Conservation (phyloP, 2,329 filamentous ascomycete species). For the Trichoderma oligosporum region DNA sequence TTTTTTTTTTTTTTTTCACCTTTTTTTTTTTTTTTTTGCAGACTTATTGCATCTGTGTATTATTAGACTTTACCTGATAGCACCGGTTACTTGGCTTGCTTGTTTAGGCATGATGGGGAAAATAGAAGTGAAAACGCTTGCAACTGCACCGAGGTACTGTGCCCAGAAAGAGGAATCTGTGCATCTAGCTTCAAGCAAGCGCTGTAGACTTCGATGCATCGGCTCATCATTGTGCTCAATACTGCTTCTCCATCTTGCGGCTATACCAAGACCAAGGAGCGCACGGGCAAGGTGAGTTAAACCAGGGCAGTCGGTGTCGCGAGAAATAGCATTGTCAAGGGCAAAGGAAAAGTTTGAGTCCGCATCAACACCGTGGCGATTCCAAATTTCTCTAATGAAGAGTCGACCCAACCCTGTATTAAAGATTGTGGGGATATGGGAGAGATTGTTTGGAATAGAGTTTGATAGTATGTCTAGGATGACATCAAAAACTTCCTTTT, state of each 20-base stretch:
- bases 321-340: constrained; percentile 67
- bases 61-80: constrained; percentile 37
- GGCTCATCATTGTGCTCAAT: constrained; percentile 47
- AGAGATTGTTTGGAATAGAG: constrained; percentile 41
- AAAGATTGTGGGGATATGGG: constrained; percentile 43
- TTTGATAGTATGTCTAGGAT: constrained; percentile 38
- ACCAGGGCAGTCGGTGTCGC: constrained; percentile 66
- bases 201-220: constrained; percentile 42
- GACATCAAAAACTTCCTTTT: constrained; percentile 34
- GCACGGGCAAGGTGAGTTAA: constrained; percentile 69
- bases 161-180: constrained; percentile 49
- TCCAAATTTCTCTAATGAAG: constrained; percentile 51
- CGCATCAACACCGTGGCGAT: constrained; percentile 44
- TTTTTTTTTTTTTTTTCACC: too few relatives aligned
- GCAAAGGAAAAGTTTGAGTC: constrained; percentile 62
- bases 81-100: constrained; percentile 32
- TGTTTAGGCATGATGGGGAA: constrained; percentile 41
- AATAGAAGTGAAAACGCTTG: constrained; percentile 41
- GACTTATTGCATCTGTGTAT: background rate
- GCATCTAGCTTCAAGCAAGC: constrained; percentile 38
- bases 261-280: constrained; percentile 66
- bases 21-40: too few relatives aligned
- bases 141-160: constrained; percentile 49
- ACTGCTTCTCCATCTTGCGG: constrained; percentile 68
- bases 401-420: constrained; percentile 41